A percentile compares a stretch with the other conserved stretches of the same genome.
Evolutionary conservation across 805 yeast genomes (phyloP).

Genomic region (Saccharomycopsis sp.): DNA sequence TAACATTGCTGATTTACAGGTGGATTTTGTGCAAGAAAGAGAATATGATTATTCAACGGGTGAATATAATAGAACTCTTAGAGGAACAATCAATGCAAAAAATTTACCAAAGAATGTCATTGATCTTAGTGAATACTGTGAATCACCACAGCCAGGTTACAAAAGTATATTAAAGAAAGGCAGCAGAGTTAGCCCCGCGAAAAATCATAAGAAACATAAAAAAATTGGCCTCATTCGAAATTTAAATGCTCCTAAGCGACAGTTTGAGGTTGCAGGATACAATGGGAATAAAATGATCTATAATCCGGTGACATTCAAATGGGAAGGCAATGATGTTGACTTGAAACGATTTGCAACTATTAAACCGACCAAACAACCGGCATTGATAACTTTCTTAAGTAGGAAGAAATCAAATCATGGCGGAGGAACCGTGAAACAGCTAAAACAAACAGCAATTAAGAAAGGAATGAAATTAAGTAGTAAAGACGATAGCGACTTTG

Average conservation of each 20-base stretch:
- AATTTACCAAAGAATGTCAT: background rate
- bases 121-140: slow-evolving; percentile 8
- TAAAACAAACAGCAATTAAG: slow-evolving; percentile 1
- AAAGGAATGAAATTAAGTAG: slow-evolving; percentile 13
- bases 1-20: slow-evolving; percentile 16
- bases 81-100: background rate
- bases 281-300: slow-evolving; percentile 20
- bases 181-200: background rate
- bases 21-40: slow-evolving; percentile 14
- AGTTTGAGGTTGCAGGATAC: slow-evolving; percentile 17
- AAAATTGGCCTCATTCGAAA: slow-evolving; percentile 17
- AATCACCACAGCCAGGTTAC: background rate
- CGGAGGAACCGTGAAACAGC: slow-evolving; percentile 12
- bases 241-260: slow-evolving; percentile 8
- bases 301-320: slow-evolving; percentile 17
- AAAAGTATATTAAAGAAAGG: slow-evolving; percentile 2
- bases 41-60: background rate
- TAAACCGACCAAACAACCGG: slow-evolving; percentile 12
- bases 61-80: slow-evolving; percentile 4
- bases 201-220: background rate
- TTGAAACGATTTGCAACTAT: slow-evolving; percentile 14
- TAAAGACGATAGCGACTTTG: slow-evolving; percentile 17
- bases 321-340: slow-evolving; percentile 22
- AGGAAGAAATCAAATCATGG: background rate
- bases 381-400: slow-evolving; percentile 17